Base-by-base conservation (phyloP, 768 basidiomycete genomes). In the Chiua virens region DNA sequence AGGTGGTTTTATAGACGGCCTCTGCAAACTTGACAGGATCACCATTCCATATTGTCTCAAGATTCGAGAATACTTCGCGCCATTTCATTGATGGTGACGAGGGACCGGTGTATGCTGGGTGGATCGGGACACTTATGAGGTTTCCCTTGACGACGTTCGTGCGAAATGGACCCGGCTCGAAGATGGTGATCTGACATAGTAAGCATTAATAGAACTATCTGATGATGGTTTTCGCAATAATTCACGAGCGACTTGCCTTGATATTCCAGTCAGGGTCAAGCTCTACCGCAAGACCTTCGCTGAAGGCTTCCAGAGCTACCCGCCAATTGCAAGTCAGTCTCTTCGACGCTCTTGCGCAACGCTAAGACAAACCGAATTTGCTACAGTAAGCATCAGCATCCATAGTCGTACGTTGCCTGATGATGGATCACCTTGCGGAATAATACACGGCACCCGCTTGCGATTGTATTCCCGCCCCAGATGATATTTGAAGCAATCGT, bases 401-500 rank as follows among this genome's bases (percentile, higher is more conserved):
- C 9, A 39, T n/a, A 17, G 30, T 37, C 11, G 4, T 14, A 34
- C 3, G 11, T 14, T 15, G 10, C 27, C 8, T 1, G 18, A n/a
- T 0, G 8, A 28, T 18, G 17, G 28, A 55, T 47, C 39, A 62
- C 64, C 55, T 57, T 11, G 66, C 66, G 15, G 39, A 49, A 47
- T 69, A 67, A 42, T 53, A 62, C n/a, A 47, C 62, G 2, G 15
- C 1, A 13, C 49, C 54, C 7, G 60, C 41, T 0, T 4, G 5
- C 14, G 55, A 64, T 2, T 37, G 49, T 8, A 75, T 21, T 4
- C 71, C 75, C 10, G 57, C 50, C 40, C 53, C 45, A 8, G 75
- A 74, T 28, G 66, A 67, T 14, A 67, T 58, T 45, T 75, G 71
- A 6, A 77, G 60, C 4, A 78, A 49, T 8, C 67, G 57, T n/a